Evolutionary conservation across 2,329 filamentous ascomycete genomes (phyloP), one percentile per base, ranked within the genome.

Genomic region (Simplicillium sp.): DNA sequence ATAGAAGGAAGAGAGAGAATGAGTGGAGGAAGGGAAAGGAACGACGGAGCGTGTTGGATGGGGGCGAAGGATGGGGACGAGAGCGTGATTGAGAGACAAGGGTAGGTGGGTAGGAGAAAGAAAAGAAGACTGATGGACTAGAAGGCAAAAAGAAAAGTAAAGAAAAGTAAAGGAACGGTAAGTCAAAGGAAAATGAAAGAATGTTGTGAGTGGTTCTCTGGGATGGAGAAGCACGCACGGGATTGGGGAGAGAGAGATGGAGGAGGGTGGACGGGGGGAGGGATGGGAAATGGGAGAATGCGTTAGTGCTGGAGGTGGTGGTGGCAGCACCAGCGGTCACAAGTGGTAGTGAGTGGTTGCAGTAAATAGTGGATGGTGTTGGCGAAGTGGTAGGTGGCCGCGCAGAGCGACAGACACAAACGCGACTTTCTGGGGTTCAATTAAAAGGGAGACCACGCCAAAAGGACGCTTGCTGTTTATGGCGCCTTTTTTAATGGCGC

Each of bases 151-250:
- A 16, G 9, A 37, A 37, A 37, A 13, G 9, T 5, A 25, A 37
- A 25, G 25, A 17, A 38, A 37, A 25, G 29, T 20, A n/a, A 20
- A 34, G 39, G 28, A 36, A 34, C 15, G 32, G 39, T 38, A 37
- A 44, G 43, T 44, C 36, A 29, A 43, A 43, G 16, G 40, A 37
- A 39, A 34, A 37, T 28, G 40, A 33, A 41, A 37, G 34, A 13
- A 18, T 25, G 20, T 25, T 25, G 9, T 25, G 20, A 25, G 20
- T 25, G 20, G 20, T 9, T 25, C 20, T 25, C 20, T 25, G 20
- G 5, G 20, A 25, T 25, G 20, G 20, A 25, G 20, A 17, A 36
- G 11, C 13, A 36, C 12, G 14, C 15, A 37, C 14, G 18, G 17
- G 16, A 7, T 25, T 20, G 15, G 40, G 34, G 18, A 32, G 39